phyloP scores from a whole-genome alignment of 148 eudicot species.

The Spergularia marina region DNA sequence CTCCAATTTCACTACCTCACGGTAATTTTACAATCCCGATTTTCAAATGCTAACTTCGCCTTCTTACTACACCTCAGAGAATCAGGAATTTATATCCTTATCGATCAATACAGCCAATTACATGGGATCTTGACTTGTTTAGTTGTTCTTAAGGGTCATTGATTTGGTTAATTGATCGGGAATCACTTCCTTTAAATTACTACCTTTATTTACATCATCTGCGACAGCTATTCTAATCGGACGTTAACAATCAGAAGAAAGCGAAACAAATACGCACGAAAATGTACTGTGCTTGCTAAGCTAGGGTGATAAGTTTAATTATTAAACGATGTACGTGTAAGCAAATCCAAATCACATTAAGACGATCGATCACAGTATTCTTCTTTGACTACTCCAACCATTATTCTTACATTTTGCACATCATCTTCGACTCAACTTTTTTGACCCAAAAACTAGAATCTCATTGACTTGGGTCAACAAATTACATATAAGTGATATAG shows the following conservation, averaged over 20 bases:
- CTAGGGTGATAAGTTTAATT: too few relatives aligned
- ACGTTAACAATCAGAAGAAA: too few relatives aligned
- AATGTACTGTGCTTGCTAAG: too few relatives aligned
- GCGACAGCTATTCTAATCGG: too few relatives aligned
- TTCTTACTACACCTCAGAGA: neutral
- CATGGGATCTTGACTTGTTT: neutral
- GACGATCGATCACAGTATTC: neutral
- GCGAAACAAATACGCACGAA: too few relatives aligned
- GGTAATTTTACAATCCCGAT: too few relatives aligned
- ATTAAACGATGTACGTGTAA: too few relatives aligned
- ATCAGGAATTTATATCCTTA: neutral
- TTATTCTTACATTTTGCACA: conserved; percentile 1
- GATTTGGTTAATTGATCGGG: too few relatives aligned
- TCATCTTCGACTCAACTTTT: conserved; percentile 6
- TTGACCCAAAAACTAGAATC: conserved; percentile 9
- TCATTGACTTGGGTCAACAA: conserved; percentile 7
- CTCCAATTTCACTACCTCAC: too few relatives aligned
- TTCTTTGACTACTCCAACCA: neutral
- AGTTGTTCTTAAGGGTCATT: neutral
- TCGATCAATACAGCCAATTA: neutral
- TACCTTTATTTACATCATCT: too few relatives aligned
- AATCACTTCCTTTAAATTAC: too few relatives aligned
- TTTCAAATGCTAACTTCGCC: too few relatives aligned
- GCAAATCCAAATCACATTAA: neutral
- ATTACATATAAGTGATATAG: neutral